Base-by-base conservation (phyloP, 169 alveolate species). In the Prorocentrum cordatum region DNA sequence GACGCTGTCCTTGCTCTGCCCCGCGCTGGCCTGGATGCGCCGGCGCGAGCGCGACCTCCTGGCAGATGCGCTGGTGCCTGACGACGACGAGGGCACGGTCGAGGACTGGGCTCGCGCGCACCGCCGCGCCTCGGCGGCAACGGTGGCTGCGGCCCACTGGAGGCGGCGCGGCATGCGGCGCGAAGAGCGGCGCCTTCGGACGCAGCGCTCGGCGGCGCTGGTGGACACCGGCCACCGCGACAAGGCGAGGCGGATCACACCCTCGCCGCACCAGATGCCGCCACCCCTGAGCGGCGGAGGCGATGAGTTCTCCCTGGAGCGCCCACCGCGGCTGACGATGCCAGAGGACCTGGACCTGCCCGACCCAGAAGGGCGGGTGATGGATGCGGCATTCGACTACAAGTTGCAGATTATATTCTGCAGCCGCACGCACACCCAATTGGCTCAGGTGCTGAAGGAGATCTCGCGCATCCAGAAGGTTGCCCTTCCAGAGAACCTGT, bases 391-490 rank as follows among this genome's bases (percentile, higher is more conserved):
- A 2, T 80, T 59, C 27, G 32, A 36, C 3, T 16, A 58, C 67
- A 80, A 80, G 77, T 27, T 80, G 38, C 89, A 80, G 50, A 80
- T 80, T 67, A 80, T 80, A 24, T 80, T 80, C 50, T 80, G 89
- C 89, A 80, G 89, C 54, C 75, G 89, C 35, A 80, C 89, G 1
- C 89, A 80, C 47, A 61, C 89, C 9, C 89, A 80, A 36, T 54
- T 80, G 42, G 75, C 33, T 54, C 85, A 73, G 24, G 85, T 73
- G 6, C n/a, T 73, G 85, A 61, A 50, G 6, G 85, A 73, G 85
- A 31, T 73, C 61, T 42, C 32, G 27, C 36, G 70, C 6, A 73
- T 73, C 50, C 36, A 26, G 16, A 3, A 9, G 36, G 24, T 29
- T 2, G 35, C 85, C 7, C 35, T 73, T 36, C 85, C 85, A 9